These are phyloP conservation scores for Vaccinium myrtillus DNA, from an alignment of 148 eudicot genomes.

Conservation along the genomic window DNA sequence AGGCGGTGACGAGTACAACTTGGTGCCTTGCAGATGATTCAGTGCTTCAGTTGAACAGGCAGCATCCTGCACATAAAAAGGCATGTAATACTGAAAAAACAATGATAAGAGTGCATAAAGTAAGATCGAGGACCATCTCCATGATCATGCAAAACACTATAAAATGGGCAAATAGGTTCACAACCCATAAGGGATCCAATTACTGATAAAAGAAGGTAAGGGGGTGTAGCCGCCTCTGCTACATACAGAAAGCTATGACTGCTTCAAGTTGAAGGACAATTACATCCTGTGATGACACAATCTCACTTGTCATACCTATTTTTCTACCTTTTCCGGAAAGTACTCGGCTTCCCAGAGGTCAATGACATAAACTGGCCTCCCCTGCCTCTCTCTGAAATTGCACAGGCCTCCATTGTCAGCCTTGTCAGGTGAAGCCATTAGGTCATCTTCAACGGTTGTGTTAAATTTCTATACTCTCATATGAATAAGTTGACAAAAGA, in stretches of 20 bases:
- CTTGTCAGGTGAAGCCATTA: neutral
- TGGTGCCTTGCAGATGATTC: slow-evolving; percentile 64
- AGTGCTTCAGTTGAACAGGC: slow-evolving; percentile 77
- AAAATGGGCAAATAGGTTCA: neutral
- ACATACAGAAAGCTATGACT: neutral
- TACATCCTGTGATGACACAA: neutral
- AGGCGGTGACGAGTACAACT: slow-evolving; percentile 56
- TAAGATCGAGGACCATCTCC: neutral
- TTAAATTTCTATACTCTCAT: neutral
- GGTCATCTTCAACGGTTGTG: neutral
- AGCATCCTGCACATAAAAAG: slow-evolving; percentile 60
- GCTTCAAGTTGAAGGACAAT: neutral
- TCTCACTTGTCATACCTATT: neutral
- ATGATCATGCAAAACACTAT: neutral
- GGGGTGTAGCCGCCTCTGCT: neutral
- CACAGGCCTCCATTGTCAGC: neutral
- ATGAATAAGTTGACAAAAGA: neutral
- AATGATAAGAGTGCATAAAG: neutral
- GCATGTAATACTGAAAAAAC: neutral
- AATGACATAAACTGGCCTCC: no score
- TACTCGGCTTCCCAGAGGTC: neutral
- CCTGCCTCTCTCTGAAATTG: neutral
- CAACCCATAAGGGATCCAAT: no score
- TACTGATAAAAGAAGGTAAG: no score
- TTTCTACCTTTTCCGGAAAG: neutral